Evolutionary conservation across 2,329 filamentous ascomycete species (phyloP).

Genomic region (Ascochyta lentis): DNA sequence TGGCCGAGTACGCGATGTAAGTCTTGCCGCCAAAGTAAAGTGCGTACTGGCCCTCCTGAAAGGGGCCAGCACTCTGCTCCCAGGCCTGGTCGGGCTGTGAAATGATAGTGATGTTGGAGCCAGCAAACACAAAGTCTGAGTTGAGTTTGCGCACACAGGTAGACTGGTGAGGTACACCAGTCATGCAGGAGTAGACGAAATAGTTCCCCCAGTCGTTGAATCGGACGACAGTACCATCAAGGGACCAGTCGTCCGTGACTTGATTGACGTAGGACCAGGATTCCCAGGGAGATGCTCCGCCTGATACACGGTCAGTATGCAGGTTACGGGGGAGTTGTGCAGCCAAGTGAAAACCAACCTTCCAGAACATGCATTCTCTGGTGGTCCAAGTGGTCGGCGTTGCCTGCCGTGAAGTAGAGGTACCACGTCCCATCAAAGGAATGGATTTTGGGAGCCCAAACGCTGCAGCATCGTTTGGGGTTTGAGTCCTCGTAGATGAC

Average conservation of each 20-base stretch:
- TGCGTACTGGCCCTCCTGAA: conserved; percentile 63
- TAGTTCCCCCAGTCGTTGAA: conserved; percentile 57
- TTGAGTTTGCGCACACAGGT: conserved; percentile 51
- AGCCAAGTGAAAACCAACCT: conserved; percentile 41
- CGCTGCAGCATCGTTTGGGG: conserved; percentile 53
- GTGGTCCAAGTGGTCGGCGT: conserved; percentile 53
- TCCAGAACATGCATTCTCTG: conserved; percentile 62
- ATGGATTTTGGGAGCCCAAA: conserved; percentile 66
- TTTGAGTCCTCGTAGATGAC: conserved; percentile 58
- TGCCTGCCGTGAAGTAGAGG: conserved; percentile 64
- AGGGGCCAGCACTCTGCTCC: conserved; percentile 58
- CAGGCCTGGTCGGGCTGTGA: conserved; percentile 59
- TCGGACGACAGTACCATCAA: conserved; percentile 62
- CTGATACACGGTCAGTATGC: conserved; percentile 33
- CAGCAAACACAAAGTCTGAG: conserved; percentile 53
- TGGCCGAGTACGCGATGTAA: conserved; percentile 62
- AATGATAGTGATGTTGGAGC: conserved; percentile 55
- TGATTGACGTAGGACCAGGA: conserved; percentile 58
- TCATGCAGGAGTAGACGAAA: conserved; percentile 62
- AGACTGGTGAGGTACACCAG: conserved; percentile 49
- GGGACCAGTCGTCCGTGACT: conserved; percentile 52
- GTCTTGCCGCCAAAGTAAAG: conserved; percentile 62
- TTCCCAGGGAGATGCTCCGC: conserved; percentile 61
- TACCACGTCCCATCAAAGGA: conserved; percentile 59
- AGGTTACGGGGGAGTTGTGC: neutral